Evolutionary conservation across 192 early-diverging fungal genomes (phyloP).

Genomic region (Linnemannia elongata): DNA sequence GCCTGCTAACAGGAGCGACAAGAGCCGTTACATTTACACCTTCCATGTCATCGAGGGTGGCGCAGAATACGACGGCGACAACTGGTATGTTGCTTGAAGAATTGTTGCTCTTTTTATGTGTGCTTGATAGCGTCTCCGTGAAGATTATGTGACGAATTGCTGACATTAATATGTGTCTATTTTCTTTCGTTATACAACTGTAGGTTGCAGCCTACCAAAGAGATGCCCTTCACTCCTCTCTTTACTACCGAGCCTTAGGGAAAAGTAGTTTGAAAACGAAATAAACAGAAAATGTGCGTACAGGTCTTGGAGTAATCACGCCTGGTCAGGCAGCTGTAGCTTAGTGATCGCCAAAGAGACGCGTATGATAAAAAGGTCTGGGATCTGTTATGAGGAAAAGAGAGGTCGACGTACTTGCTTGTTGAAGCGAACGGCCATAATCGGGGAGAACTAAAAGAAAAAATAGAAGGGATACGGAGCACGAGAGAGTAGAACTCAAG

Average conservation of each 20-base stretch:
- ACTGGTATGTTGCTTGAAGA: slow-evolving; percentile 73
- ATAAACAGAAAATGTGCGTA: background rate
- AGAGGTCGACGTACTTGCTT: too few relatives aligned
- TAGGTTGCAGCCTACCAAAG: slow-evolving; percentile 57
- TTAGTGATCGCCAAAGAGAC: too few relatives aligned
- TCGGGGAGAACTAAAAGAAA: too few relatives aligned
- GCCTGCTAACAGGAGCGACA: slow-evolving; percentile 79
- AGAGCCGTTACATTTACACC: slow-evolving; percentile 93
- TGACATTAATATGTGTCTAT: background rate
- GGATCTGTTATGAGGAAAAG: too few relatives aligned
- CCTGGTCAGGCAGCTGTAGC: too few relatives aligned
- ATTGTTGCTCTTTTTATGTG: background rate
- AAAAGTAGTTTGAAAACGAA: background rate
- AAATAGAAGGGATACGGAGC: too few relatives aligned
- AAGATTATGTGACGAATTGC: background rate
- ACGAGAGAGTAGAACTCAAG: too few relatives aligned
- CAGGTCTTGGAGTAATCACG: background rate
- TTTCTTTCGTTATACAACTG: background rate
- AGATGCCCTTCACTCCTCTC: slow-evolving; percentile 57
- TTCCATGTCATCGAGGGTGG: slow-evolving; percentile 93
- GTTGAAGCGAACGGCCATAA: too few relatives aligned
- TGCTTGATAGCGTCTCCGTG: background rate
- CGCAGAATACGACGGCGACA: slow-evolving; percentile 77
- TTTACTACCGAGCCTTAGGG: slow-evolving; percentile 25
- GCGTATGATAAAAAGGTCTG: too few relatives aligned